Percentiles rank a stretch among this genome's conserved stretches.
Evolutionary conservation across 192 early-diverging fungal species (phyloP).

Genomic region (Podila epigama): DNA sequence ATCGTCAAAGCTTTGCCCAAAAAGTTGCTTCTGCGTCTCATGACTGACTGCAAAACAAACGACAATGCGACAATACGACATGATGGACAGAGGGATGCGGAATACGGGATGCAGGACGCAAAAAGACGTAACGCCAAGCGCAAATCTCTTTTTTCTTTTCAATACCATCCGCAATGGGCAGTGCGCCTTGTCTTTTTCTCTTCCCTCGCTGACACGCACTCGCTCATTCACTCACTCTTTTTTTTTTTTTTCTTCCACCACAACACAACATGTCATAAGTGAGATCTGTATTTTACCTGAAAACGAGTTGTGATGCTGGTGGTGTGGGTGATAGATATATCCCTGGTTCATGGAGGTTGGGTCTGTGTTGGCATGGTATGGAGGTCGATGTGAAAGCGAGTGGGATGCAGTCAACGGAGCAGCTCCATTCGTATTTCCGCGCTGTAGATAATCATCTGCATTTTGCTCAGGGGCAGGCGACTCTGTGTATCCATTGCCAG

Average conservation of each 20-base stretch:
- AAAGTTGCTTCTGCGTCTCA: too few relatives aligned
- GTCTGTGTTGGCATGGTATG: conserved; percentile 2
- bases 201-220: too few relatives aligned
- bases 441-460: background rate
- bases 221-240: background rate
- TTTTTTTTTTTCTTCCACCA: background rate
- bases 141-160: too few relatives aligned
- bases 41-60: too few relatives aligned
- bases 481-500: conserved; percentile 3
- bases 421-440: too few relatives aligned
- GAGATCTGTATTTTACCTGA: background rate
- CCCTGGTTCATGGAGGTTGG: background rate
- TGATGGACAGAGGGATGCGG: too few relatives aligned
- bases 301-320: conserved; percentile 12
- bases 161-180: too few relatives aligned
- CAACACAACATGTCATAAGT: background rate
- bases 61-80: too few relatives aligned
- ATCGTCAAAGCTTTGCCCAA: too few relatives aligned
- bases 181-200: too few relatives aligned
- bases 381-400: background rate
- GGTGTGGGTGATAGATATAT: background rate
- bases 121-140: too few relatives aligned
- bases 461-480: conserved; percentile 21
- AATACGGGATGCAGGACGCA: too few relatives aligned
- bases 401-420: conserved; percentile 21